A percentile compares a stretch with the other conserved stretches of the same genome.
phyloP scores from a whole-genome alignment of 1,284 basidiomycete species.

The Exobasidium rhododendri region DNA sequence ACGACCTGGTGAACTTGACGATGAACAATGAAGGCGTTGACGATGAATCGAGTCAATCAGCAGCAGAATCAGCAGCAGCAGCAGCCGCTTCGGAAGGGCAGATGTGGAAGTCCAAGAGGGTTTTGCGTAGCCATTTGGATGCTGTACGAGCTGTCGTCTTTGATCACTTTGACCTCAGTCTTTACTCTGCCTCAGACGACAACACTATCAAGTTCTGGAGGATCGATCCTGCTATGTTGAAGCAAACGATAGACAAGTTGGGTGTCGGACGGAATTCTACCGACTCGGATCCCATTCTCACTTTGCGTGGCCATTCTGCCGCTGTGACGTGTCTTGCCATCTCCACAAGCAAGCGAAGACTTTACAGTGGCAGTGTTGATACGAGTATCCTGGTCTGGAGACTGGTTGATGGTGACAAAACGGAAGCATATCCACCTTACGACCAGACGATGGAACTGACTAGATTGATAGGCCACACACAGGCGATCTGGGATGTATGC shows the following conservation, averaged over 20 bases:
- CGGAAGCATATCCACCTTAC: slow-evolving; percentile 75
- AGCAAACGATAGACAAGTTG: slow-evolving; percentile 19
- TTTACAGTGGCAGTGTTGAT: slow-evolving; percentile 90
- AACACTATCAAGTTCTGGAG: slow-evolving; percentile 95
- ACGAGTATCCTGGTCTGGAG: slow-evolving; percentile 88
- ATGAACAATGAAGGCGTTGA: slow-evolving; percentile 14
- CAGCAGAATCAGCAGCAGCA: slow-evolving; percentile 20
- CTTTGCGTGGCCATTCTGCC: slow-evolving; percentile 85
- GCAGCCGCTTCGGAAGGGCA: slow-evolving; percentile 12
- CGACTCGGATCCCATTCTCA: slow-evolving; percentile 62
- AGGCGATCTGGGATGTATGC: slow-evolving; percentile 91
- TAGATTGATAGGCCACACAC: slow-evolving; percentile 83
- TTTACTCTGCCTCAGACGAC: slow-evolving; percentile 90
- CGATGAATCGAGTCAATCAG: slow-evolving; percentile 27
- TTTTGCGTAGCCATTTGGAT: slow-evolving; percentile 74
- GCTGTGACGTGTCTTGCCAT: slow-evolving; percentile 87
- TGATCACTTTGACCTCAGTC: slow-evolving; percentile 71
- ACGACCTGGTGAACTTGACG: slow-evolving; percentile 40
- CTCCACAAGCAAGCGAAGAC: slow-evolving; percentile 68
- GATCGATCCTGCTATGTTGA: slow-evolving; percentile 56
- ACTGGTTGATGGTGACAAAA: slow-evolving; percentile 55
- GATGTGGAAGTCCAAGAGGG: slow-evolving; percentile 47
- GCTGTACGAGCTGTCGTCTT: slow-evolving; percentile 84
- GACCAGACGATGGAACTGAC: slow-evolving; percentile 74
- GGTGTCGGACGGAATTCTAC: slow-evolving; percentile 2